phyloP scores from a whole-genome alignment of 306 rosid species.

The Echinosophora koreensis region DNA sequence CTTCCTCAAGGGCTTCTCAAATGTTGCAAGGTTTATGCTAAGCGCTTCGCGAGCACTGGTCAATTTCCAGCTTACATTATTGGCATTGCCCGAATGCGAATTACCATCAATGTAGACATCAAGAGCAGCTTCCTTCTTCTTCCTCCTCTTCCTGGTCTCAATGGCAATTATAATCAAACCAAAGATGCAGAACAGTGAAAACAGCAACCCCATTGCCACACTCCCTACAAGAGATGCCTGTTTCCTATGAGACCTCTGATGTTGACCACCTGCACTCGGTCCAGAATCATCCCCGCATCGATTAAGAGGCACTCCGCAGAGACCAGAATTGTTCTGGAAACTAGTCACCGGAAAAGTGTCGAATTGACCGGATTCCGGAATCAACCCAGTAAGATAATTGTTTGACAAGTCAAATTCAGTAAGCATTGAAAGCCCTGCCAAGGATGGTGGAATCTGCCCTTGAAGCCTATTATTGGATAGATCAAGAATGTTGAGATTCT shows the following conservation, averaged over 20 bases:
- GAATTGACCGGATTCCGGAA: slow-evolving; percentile 80
- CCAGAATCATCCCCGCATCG: slow-evolving; percentile 50
- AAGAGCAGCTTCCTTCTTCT: slow-evolving; percentile 72
- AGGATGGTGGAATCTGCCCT: slow-evolving; percentile 72
- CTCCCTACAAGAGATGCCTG: slow-evolving; percentile 85
- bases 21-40: slow-evolving; percentile 89
- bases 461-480: slow-evolving; percentile 76
- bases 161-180: slow-evolving; percentile 76
- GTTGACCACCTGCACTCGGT: slow-evolving; percentile 40
- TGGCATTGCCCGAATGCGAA: slow-evolving; percentile 69
- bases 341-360: slow-evolving; percentile 70
- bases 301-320: slow-evolving; percentile 88
- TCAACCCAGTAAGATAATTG: slow-evolving; percentile 64
- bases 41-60: slow-evolving; percentile 82
- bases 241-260: slow-evolving; percentile 65
- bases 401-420: slow-evolving; percentile 83
- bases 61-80: slow-evolving; percentile 70
- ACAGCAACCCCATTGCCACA: slow-evolving; percentile 90
- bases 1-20: slow-evolving; percentile 85
- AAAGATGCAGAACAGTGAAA: slow-evolving; percentile 82
- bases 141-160: slow-evolving; percentile 83
- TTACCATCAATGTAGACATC: slow-evolving; percentile 67
- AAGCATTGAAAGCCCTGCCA: slow-evolving; percentile 70
- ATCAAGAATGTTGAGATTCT: slow-evolving; percentile 81
- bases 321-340: slow-evolving; percentile 80